Evolutionary conservation across 176 grass and related monocot species (phyloP).

Genomic region (Oryza coarctata): DNA sequence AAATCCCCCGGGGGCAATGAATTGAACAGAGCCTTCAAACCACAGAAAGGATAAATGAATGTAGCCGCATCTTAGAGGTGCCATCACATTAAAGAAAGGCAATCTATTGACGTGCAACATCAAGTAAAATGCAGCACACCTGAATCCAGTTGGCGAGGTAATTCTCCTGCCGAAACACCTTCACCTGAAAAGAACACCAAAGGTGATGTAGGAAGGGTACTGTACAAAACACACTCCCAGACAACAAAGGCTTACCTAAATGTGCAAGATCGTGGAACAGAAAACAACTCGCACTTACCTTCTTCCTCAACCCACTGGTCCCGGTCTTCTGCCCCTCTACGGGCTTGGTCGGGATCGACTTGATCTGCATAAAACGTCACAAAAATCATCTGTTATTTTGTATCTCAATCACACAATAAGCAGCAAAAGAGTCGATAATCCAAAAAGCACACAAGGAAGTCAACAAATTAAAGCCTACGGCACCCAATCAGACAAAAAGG

Average conservation of each 20-base stretch:
- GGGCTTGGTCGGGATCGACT: slow-evolving; percentile 64
- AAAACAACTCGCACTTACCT: slow-evolving; percentile 36
- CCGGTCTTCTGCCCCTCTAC: slow-evolving; percentile 88
- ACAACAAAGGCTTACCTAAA: not conserved
- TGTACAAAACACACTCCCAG: not conserved
- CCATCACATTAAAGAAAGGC: not conserved
- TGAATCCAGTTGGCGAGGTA: slow-evolving; percentile 98
- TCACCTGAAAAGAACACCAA: slow-evolving; percentile 57
- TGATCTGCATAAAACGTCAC: slow-evolving; percentile 48
- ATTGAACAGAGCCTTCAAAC: slow-evolving; percentile 77
- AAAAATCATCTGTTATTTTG: slow-evolving; percentile 2
- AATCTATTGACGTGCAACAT: slow-evolving; percentile 1
- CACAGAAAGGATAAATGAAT: slow-evolving; percentile 26
- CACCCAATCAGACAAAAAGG: not conserved
- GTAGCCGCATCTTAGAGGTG: not conserved
- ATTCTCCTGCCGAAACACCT: slow-evolving; percentile 87
- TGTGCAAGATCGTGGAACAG: not conserved
- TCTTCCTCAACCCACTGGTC: slow-evolving; percentile 89
- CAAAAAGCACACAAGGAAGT: not conserved
- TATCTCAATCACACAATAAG: not conserved
- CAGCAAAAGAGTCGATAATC: not conserved
- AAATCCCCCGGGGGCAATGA: slow-evolving; percentile 79
- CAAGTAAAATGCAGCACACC: slow-evolving; percentile 38
- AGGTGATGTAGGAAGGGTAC: not conserved
- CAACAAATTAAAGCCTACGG: not conserved